Conservation (phyloP, 345 rosid species). For the Zanthoxylum bungeanum region DNA sequence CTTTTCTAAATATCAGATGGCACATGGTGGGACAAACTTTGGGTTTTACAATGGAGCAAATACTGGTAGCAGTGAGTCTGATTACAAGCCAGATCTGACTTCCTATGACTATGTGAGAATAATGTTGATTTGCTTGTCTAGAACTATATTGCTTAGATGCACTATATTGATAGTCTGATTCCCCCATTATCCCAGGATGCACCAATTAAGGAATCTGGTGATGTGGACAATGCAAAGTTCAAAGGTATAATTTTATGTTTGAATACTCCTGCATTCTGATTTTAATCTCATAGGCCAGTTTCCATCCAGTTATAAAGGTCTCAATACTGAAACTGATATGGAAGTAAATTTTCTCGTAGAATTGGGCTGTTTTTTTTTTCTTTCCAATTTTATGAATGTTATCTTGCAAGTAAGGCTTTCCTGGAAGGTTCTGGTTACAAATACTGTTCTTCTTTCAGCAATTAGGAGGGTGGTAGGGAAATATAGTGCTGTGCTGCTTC, state of each 20-base stretch:
- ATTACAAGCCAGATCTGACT: conserved; percentile 90
- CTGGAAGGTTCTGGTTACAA: conserved; percentile 5
- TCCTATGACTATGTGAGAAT: conserved; percentile 85
- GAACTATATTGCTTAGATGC: background rate
- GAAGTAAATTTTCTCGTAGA: background rate
- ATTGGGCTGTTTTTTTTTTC: background rate
- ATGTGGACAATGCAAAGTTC: conserved; percentile 71
- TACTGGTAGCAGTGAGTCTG: conserved; percentile 55
- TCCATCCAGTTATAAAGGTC: background rate
- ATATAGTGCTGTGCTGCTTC: conserved; percentile 42
- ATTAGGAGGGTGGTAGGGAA: conserved; percentile 55
- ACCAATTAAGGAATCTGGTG: conserved; percentile 90
- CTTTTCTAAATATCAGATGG: conserved; percentile 59
- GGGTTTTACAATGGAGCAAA: conserved; percentile 97
- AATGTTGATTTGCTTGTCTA: background rate
- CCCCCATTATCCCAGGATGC: conserved; percentile 62
- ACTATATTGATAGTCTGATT: conserved; percentile 9
- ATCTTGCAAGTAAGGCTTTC: background rate
- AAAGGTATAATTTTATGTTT: conserved; percentile 42
- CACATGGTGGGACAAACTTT: conserved; percentile 96
- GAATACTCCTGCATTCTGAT: background rate
- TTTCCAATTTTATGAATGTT: background rate
- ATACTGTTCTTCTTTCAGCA: conserved; percentile 43
- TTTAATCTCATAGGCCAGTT: background rate
- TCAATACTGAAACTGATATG: background rate